Evolutionary conservation across 805 yeast species (phyloP).

Genomic region (Lachancea nothofagi): DNA sequence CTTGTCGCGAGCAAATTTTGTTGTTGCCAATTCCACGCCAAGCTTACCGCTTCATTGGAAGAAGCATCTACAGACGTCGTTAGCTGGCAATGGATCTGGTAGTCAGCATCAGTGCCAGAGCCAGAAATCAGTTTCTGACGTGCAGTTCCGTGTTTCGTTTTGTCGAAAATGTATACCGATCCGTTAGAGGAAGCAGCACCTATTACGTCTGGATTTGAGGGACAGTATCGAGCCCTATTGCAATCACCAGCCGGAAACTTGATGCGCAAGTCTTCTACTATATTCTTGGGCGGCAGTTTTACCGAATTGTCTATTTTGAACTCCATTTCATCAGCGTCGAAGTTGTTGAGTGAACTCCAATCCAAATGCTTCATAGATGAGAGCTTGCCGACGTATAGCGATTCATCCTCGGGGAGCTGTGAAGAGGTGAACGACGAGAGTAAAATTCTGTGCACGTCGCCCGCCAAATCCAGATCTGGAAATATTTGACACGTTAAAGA

Average conservation of each 20-base stretch:
- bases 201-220: conserved; percentile 80
- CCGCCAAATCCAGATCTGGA: conserved; percentile 37
- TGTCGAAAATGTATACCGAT: conserved; percentile 60
- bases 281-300: conserved; percentile 26
- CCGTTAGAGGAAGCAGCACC: conserved; percentile 70
- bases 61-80: conserved; percentile 12
- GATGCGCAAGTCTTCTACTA: conserved; percentile 25
- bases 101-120: conserved; percentile 32
- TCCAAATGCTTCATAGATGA: conserved; percentile 30
- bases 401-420: conserved; percentile 33
- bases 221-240: conserved; percentile 67
- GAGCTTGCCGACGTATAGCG: conserved; percentile 24
- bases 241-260: conserved; percentile 47
- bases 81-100: conserved; percentile 46
- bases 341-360: conserved; percentile 34
- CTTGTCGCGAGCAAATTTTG: conserved; percentile 60
- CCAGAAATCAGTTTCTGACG: conserved; percentile 30
- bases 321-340: conserved; percentile 36
- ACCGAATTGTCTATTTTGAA: conserved; percentile 31
- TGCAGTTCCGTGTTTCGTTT: conserved; percentile 69
- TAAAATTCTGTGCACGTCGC: conserved; percentile 27
- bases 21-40: conserved; percentile 64
- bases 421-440: conserved; percentile 33
- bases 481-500: conserved; percentile 66
- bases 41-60: conserved; percentile 55